Evolutionary conservation across 1,139 yeast genomes (phyloP), one percentile per base, ranked within the genome.

Genomic region (Suhomyces chickasaworum): DNA sequence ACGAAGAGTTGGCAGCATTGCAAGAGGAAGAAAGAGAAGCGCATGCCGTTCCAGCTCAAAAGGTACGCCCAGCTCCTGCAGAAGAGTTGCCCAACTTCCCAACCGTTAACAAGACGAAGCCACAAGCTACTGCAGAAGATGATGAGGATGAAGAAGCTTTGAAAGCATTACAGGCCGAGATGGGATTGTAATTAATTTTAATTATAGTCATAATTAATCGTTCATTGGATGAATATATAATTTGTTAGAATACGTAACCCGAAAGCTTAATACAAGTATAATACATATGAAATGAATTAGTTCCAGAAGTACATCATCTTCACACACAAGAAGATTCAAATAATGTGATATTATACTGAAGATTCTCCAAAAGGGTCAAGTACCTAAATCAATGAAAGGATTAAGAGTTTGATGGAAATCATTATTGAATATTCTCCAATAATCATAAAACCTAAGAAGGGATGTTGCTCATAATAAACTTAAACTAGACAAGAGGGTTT

Each of bases 141-240:
- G 95, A 87, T 58, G 95, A 88, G 59, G 96, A 91, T 65, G 97
- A 90, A 66, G 90, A 86, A 63, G 97, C 96, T 51, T 77, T 91
- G 64, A 83, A 85, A 63, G 95, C 89, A 54, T 73, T 91, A 55
- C 95, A 88, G 68, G 96, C 95, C 20, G 97, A 91, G 65, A 91
- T 91, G 98, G 97, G 97, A 20, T 76, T 88, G 68, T 89, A 71
- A 68, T 29, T 29, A 29, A 29, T 37, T 27, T 25, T 33, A 27
- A 21, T 38, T 9, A 22, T 22, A 25, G 30, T 30, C 36, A 16
- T 20, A 30, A 20, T 23, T 37, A 27, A 27, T 30, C 25, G 30
- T 18, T 27, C 22, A 17, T 17, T 27, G 39, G 33, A 20, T 34
- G 25, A 37, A 27, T 27, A 17, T 13, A 27, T 37, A 37, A 25